Evolutionary conservation across 1,284 basidiomycete genomes (phyloP), one percentile per base, ranked within the genome.

Genomic region (Neotropicomus parvogracilis): DNA sequence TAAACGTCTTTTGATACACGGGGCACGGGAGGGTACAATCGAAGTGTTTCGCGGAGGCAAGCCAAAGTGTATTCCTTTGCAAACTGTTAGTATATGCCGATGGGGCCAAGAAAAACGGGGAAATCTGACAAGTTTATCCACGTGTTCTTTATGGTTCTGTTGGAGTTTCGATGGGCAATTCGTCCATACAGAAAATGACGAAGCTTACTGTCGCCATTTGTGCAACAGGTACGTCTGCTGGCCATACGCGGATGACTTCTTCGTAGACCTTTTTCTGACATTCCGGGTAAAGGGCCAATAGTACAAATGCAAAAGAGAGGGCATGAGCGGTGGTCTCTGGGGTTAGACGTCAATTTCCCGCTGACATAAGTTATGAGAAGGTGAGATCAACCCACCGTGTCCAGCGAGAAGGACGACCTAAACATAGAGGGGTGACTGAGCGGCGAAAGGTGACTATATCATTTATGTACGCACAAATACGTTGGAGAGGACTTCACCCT

Each of bases 261-360:
- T 72, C 65, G 40, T 70, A 72, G 0, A 77, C 41, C 43, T 67
- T 73, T 16, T 67, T 60, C 52, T 79, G 78, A 17, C 66, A 60
- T 1, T 74, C 70, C 2, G 73, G 74, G 54, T 77, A 60, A 12
- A 77, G 57, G 0, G 78, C 78, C 4, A 79, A 55, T n/a, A 75
- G 58, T 1, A 57, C 59, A 11, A 76, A 51, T 1, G 66, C 58
- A 32, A 75, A 77, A 32, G 65, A 67, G 4, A 77, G 59, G 0
- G 74, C 64, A 51, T 78, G 73, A 6, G 75, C 64, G 0, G 70
- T 70, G 0, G 74, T 77, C 59, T 76, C 73, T 76, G 31, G 5
- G 3, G 2, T 4, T 12, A 4, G 11, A 35, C 2, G 19, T 63
- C 6, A 63, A 20, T 19, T 16, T 20, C 13, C 12, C 2, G 17